Conservation (phyloP, 306 rosid species). For the Acmispon strigosus region DNA sequence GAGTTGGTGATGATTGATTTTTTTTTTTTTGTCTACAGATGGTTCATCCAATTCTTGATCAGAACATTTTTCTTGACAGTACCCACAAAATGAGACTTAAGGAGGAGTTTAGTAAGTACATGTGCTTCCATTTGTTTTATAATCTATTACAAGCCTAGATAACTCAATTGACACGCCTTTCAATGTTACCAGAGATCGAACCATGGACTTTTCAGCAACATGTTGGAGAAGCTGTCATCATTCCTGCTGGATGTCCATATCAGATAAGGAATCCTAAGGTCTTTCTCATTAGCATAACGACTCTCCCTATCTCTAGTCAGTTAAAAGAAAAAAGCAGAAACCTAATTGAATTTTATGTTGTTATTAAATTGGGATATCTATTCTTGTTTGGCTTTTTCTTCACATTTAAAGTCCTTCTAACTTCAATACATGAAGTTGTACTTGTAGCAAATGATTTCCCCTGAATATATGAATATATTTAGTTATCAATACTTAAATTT, state of each 20-base stretch:
- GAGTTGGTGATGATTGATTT: slow-evolving; percentile 12
- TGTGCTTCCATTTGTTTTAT: slow-evolving; percentile 8
- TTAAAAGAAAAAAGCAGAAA: background rate
- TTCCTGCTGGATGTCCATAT: slow-evolving; percentile 98
- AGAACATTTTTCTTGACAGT: slow-evolving; percentile 69
- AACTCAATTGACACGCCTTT: slow-evolving; percentile 5
- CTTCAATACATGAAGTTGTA: background rate
- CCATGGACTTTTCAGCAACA: slow-evolving; percentile 94
- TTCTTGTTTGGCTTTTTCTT: background rate
- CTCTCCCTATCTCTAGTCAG: background rate
- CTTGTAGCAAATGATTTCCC: background rate
- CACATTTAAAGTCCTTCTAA: background rate
- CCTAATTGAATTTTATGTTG: background rate
- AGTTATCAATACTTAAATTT: background rate
- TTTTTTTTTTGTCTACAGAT: slow-evolving; percentile 52
- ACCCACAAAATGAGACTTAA: slow-evolving; percentile 75
- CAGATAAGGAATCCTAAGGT: slow-evolving; percentile 93
- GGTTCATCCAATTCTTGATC: slow-evolving; percentile 87
- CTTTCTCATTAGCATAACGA: slow-evolving; percentile 4
- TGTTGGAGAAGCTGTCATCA: slow-evolving; percentile 92
- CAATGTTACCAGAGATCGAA: slow-evolving; percentile 66
- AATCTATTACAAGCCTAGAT: slow-evolving; percentile 5
- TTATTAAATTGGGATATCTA: background rate
- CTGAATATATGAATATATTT: no score
- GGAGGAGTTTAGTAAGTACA: slow-evolving; percentile 81